Evolutionary conservation across 192 early-diverging fungal genomes (phyloP).

Genomic region (Coemansia sp.): DNA sequence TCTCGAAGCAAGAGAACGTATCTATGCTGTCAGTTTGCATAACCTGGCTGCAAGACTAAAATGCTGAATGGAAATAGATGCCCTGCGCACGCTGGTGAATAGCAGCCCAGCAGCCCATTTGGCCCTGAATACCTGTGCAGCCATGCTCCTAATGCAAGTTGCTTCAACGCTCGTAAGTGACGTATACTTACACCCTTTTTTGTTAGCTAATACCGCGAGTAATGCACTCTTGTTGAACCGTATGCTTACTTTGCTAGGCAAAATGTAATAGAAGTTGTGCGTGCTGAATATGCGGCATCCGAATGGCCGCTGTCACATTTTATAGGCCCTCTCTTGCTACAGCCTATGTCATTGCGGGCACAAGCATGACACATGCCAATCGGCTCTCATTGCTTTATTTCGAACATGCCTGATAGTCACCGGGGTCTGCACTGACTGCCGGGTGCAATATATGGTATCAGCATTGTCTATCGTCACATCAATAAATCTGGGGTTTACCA

Average conservation of each 20-base stretch:
- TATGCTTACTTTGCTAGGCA: not conserved
- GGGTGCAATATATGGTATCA: not conserved
- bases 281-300: not conserved
- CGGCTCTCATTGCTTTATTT: not conserved
- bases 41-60: not conserved
- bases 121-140: not conserved
- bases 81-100: not conserved
- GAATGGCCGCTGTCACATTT: not conserved
- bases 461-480: not conserved
- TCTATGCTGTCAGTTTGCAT: not conserved
- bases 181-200: no score
- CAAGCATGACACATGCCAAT: not conserved
- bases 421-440: not conserved
- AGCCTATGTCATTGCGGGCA: no score
- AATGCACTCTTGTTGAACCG: not conserved
- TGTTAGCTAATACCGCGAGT: not conserved
- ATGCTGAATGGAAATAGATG: not conserved
- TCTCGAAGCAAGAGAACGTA: not conserved
- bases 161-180: no score
- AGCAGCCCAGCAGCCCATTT: no score
- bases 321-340: not conserved
- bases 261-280: not conserved
- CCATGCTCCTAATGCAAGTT: not conserved
- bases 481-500: not conserved
- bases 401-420: no score